A percentile compares a stretch with the other conserved stretches of the same genome.
Evolutionary conservation across 352 stramenopile species (phyloP).

Genomic region (Globisporangium nodosum): DNA sequence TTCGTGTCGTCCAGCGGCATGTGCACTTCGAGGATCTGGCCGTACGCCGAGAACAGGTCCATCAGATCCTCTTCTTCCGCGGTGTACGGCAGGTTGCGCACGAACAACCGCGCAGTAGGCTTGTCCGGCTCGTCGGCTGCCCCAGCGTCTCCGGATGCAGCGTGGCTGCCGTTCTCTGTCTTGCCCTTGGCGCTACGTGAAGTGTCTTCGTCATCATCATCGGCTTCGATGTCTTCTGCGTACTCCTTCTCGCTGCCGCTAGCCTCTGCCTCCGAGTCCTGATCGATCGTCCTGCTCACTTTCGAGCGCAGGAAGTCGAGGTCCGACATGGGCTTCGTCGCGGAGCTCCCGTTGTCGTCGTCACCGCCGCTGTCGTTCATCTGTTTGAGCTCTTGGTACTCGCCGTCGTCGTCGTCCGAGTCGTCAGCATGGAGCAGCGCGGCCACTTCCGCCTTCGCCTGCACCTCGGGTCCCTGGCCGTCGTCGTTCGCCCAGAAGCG

Average conservation of each 20-base stretch:
- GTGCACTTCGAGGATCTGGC: conserved; percentile 90
- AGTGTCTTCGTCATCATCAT: conserved; percentile 19
- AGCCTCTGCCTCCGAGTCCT: conserved; percentile 41
- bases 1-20: conserved; percentile 96
- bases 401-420: conserved; percentile 51
- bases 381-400: conserved; percentile 83
- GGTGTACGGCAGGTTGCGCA: conserved; percentile 97
- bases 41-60: conserved; percentile 87
- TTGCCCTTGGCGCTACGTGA: not conserved
- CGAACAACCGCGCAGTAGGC: conserved; percentile 90
- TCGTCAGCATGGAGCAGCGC: conserved; percentile 23
- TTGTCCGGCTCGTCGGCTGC: conserved; percentile 27
- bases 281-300: conserved; percentile 87
- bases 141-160: conserved; percentile 16
- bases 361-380: conserved; percentile 26
- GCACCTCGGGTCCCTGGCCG: conserved; percentile 36
- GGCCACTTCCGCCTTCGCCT: conserved; percentile 19
- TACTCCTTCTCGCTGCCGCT: conserved; percentile 30
- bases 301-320: conserved; percentile 94
- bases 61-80: conserved; percentile 95
- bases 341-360: conserved; percentile 18
- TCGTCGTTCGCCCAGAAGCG: conserved; percentile 92
- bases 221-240: conserved; percentile 33
- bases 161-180: conserved; percentile 6
- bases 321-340: conserved; percentile 63